A percentile compares a stretch with the other conserved stretches of the same genome.
Evolutionary conservation across 805 yeast genomes (phyloP).

Genomic region (Kodamaea kakaduensis): DNA sequence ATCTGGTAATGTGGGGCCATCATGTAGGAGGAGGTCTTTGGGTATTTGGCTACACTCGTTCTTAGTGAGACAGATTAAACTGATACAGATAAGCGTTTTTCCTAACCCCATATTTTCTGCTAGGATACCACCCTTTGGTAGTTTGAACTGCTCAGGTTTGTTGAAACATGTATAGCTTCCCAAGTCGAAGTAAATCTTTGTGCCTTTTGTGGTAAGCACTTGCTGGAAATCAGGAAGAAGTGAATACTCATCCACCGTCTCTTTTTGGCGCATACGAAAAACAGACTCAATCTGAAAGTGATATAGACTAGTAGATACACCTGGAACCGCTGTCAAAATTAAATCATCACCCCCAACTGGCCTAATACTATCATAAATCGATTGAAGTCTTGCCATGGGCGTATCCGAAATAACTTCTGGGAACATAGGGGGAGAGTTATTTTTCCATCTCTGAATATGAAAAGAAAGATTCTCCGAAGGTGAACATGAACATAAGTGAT

Average conservation of each 20-base stretch:
- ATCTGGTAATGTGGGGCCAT: neutral
- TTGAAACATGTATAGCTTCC: slow-evolving; percentile 22
- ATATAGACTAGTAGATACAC: slow-evolving; percentile 50
- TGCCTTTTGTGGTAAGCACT: slow-evolving; percentile 17
- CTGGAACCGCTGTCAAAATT: slow-evolving; percentile 18
- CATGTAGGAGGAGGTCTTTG: slow-evolving; percentile 14
- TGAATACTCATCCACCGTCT: slow-evolving; percentile 30
- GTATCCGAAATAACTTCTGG: too few relatives aligned
- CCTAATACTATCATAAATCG: slow-evolving; percentile 32
- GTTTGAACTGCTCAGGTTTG: slow-evolving; percentile 39
- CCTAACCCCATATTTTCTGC: slow-evolving; percentile 72
- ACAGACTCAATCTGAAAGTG: slow-evolving; percentile 60
- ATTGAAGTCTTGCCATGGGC: slow-evolving; percentile 17
- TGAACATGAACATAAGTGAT: too few relatives aligned
- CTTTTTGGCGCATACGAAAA: slow-evolving; percentile 55
- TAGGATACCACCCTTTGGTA: slow-evolving; percentile 59
- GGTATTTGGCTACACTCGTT: slow-evolving; percentile 49
- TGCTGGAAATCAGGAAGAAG: slow-evolving; percentile 34
- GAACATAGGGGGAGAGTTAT: slow-evolving; percentile 7
- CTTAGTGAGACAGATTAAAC: slow-evolving; percentile 53
- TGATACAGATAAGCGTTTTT: slow-evolving; percentile 57
- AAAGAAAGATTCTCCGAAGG: slow-evolving; percentile 13
- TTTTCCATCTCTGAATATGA: slow-evolving; percentile 32
- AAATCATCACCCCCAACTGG: slow-evolving; percentile 20
- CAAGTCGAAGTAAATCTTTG: slow-evolving; percentile 35